Evolutionary conservation across 2,329 filamentous ascomycete genomes (phyloP), one percentile per base, ranked within the genome.

Genomic region (Chalara sp.): DNA sequence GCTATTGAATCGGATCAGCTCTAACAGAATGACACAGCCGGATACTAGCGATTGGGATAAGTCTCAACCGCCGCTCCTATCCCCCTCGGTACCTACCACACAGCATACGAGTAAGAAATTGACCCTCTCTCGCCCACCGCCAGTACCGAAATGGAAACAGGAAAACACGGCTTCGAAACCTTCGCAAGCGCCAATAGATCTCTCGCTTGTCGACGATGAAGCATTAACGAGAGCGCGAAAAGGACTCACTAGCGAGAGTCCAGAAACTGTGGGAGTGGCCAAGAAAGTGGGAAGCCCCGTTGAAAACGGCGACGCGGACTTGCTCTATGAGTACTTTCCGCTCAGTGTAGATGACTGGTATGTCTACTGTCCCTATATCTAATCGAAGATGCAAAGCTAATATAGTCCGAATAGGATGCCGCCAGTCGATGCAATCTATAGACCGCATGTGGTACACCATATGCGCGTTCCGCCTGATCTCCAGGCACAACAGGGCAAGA

Each of bases 291-390:
- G 80, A 64, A 84, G 85, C 63, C 76, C 87, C 33, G 70, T 83
- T 57, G 89, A 95, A 60, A 86, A 85, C 59, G 84, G 84, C 1
- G 91, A 96, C 68, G 84, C 84, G 1, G 91, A 96, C 68, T 73
- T 91, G 57, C 72, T 96, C 13, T 96, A 96, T 65, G 91, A 97
- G 70, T 96, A 97, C 65, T 96, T 97, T 57, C 91, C 91, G 0
- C 75, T 97, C 12, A 90, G 86, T 46, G 72, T 96, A 52, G 90
- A 96, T 66, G 91, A 96, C 63, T 96, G 87, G 87, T 65, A 53
- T 80, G 21, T 21, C 21, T 21, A 66, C 62, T 70, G 32, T 29
- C 2, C 11, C 40, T 13, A 37, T 29, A 3, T 44, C 32, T 10
- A 30, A 48, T 13, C 29, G 6, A 28, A 6, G 30, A 29, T 6